Evolutionary conservation across 2,329 filamentous ascomycete species (phyloP).

Genomic region (Aspergillus viridinutans): DNA sequence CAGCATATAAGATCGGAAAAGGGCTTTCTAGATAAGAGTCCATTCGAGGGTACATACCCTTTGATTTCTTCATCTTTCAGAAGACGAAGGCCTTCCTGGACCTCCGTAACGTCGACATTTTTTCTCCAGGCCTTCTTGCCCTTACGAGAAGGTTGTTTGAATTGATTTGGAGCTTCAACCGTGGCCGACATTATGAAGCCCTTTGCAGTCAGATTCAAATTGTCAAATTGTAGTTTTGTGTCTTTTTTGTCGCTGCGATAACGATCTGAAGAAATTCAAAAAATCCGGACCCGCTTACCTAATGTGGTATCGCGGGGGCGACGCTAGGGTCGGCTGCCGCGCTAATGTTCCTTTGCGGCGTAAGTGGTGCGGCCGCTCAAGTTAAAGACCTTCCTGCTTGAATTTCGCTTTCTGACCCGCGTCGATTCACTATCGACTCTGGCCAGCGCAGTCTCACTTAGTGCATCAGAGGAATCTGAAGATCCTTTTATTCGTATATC

Average conservation of each 20-base stretch:
- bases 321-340: slow-evolving; percentile 23
- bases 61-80: slow-evolving; percentile 85
- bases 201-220: slow-evolving; percentile 1
- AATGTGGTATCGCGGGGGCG: slow-evolving; percentile 22
- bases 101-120: slow-evolving; percentile 88
- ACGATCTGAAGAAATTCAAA: slow-evolving; percentile 21
- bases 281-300: slow-evolving; percentile 32
- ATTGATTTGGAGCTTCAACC: slow-evolving; percentile 64
- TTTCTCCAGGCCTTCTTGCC: slow-evolving; percentile 99
- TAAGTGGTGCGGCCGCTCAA: slow-evolving; percentile 1
- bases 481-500: neutral
- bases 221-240: slow-evolving; percentile 18
- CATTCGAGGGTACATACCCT: slow-evolving; percentile 54
- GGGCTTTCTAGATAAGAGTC: neutral
- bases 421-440: slow-evolving; percentile 16
- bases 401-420: slow-evolving; percentile 16
- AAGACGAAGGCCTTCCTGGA: slow-evolving; percentile 76
- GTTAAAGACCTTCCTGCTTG: slow-evolving; percentile 2
- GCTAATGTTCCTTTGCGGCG: slow-evolving; percentile 23
- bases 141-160: slow-evolving; percentile 87
- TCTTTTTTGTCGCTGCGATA: slow-evolving; percentile 12
- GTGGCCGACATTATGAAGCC: slow-evolving; percentile 29
- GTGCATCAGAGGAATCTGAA: neutral
- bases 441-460: slow-evolving; percentile 1
- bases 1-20: slow-evolving; percentile 9